Conservation (phyloP, 2,329 filamentous ascomycete genomes). For the Colletotrichum limetticola region DNA sequence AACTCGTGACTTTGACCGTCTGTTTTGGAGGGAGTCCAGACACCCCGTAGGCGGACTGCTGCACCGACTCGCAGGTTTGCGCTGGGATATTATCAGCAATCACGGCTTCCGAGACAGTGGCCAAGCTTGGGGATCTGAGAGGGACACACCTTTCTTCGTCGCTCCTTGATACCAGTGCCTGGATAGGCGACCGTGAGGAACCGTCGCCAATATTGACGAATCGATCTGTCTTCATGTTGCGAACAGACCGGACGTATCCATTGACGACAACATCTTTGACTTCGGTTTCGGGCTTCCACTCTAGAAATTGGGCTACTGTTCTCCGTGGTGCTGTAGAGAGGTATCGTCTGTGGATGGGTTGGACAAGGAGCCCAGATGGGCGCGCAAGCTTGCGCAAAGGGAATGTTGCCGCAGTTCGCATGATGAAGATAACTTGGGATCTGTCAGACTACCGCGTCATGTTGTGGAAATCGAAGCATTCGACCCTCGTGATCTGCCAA, state of each 20-base stretch:
- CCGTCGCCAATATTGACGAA: slow-evolving; percentile 92
- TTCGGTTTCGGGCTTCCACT: slow-evolving; percentile 57
- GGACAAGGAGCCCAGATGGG: not conserved
- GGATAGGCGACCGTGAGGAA: slow-evolving; percentile 80
- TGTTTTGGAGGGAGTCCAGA: slow-evolving; percentile 78
- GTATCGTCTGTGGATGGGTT: slow-evolving; percentile 33
- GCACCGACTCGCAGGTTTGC: slow-evolving; percentile 76
- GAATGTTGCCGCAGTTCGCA: not conserved
- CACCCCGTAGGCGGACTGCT: slow-evolving; percentile 80
- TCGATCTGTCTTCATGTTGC: slow-evolving; percentile 84
- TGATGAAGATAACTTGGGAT: not conserved
- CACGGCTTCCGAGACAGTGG: slow-evolving; percentile 38
- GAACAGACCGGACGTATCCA: slow-evolving; percentile 85
- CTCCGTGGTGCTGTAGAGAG: slow-evolving; percentile 51
- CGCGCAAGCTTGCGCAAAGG: not conserved
- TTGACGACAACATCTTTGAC: slow-evolving; percentile 69
- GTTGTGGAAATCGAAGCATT: not conserved
- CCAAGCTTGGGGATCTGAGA: slow-evolving; percentile 32
- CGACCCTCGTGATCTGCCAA: no score
- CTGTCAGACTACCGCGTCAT: not conserved
- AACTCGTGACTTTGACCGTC: slow-evolving; percentile 83
- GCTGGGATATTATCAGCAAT: slow-evolving; percentile 59
- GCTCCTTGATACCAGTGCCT: slow-evolving; percentile 80
- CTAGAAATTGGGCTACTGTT: slow-evolving; percentile 67
- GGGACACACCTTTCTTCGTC: slow-evolving; percentile 75